Evolutionary conservation across 768 basidiomycete species (phyloP).

Genomic region (Collybia sordida): DNA sequence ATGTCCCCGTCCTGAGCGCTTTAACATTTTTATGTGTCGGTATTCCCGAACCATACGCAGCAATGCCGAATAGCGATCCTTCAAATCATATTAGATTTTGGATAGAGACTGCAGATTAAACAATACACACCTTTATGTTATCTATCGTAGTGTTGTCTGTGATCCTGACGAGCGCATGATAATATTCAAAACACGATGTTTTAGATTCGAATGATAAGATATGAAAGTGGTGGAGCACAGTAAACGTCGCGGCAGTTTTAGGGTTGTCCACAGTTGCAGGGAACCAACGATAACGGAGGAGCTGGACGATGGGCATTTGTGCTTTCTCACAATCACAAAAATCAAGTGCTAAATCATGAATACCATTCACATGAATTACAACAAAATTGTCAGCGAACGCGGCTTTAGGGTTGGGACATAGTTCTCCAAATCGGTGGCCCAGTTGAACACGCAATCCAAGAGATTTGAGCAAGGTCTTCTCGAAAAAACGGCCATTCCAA

Average conservation of each 20-base stretch:
- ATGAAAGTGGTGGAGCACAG: slow-evolving; percentile 17
- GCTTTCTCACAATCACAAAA: slow-evolving; percentile 22
- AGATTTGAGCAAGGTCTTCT: slow-evolving; percentile 1
- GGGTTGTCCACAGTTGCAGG: slow-evolving; percentile 17
- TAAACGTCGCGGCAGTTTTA: slow-evolving; percentile 19
- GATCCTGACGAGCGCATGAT: slow-evolving; percentile 6
- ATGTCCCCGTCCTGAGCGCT: slow-evolving; percentile 19
- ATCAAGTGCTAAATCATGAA: slow-evolving; percentile 19
- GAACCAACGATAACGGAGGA: slow-evolving; percentile 16
- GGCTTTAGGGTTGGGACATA: slow-evolving; percentile 23
- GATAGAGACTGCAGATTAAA: not conserved
- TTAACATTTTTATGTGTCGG: slow-evolving; percentile 22
- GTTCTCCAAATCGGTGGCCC: slow-evolving; percentile 9
- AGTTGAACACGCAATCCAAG: slow-evolving; percentile 5
- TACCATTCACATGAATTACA: slow-evolving; percentile 21
- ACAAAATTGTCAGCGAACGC: slow-evolving; percentile 9
- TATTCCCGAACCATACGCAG: slow-evolving; percentile 14
- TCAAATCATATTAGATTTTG: not conserved
- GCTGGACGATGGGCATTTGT: slow-evolving; percentile 12
- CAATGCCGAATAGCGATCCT: slow-evolving; percentile 17
- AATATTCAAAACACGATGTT: slow-evolving; percentile 15
- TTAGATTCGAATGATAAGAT: slow-evolving; percentile 18
- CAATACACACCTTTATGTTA: not conserved
- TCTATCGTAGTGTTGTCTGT: slow-evolving; percentile 11
- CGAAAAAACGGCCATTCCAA: slow-evolving; percentile 9